Percentiles rank a stretch among this genome's conserved stretches.
phyloP scores from a whole-genome alignment of 441 rosid species.

The Populus trichocarpa region DNA sequence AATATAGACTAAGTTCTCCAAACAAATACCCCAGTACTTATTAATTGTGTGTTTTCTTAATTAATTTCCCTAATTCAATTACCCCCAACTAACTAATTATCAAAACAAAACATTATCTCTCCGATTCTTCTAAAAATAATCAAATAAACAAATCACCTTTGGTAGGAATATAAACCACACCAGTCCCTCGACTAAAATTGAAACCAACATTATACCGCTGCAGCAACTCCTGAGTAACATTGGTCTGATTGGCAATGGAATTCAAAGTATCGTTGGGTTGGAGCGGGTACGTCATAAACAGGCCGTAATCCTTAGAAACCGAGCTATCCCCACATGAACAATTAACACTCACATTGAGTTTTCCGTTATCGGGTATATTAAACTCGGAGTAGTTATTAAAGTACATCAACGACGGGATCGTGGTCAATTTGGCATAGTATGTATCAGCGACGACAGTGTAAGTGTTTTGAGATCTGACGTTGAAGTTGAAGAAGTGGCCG shows the following conservation, averaged over 20 bases:
- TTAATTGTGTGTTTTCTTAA: neutral
- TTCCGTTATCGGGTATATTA: constrained; percentile 34
- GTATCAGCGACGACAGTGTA: constrained; percentile 24
- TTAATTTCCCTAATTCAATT: neutral
- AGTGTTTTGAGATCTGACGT: constrained; percentile 21
- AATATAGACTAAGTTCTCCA: neutral
- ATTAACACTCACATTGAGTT: constrained; percentile 53
- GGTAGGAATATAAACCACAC: constrained; percentile 50
- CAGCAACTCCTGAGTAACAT: constrained; percentile 31
- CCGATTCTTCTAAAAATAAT: neutral
- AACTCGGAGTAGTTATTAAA: constrained; percentile 26
- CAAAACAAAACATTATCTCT: neutral
- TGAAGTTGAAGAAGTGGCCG: constrained; percentile 40
- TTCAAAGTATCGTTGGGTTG: constrained; percentile 37
- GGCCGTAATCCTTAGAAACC: constrained; percentile 45
- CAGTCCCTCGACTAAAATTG: constrained; percentile 43
- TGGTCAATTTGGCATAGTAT: constrained; percentile 47
- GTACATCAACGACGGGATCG: constrained; percentile 23
- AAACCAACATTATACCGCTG: constrained; percentile 39
- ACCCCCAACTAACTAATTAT: neutral
- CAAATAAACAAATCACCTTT: constrained; percentile 33
- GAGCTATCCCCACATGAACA: constrained; percentile 53
- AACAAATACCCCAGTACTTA: neutral
- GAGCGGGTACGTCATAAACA: constrained; percentile 55
- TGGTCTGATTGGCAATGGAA: constrained; percentile 23